Evolutionary conservation across 495 filamentous ascomycete species (phyloP).

Genomic region (Daldinia loculata): DNA sequence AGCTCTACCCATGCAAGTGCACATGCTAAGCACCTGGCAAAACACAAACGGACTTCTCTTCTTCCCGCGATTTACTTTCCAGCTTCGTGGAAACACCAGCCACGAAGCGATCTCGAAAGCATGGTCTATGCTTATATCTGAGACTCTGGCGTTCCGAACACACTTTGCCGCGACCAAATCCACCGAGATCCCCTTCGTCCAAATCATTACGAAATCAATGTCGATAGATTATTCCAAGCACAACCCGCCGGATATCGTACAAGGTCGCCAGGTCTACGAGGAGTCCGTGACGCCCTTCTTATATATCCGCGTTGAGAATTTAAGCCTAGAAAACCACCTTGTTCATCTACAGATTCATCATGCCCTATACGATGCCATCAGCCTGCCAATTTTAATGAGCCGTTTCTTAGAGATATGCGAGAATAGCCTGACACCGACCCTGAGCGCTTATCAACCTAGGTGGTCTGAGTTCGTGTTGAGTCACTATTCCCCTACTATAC

Average conservation of each 20-base stretch:
- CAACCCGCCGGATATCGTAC: slow-evolving; percentile 18
- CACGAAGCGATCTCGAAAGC: slow-evolving; percentile 52
- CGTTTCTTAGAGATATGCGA: slow-evolving; percentile 43
- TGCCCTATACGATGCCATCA: slow-evolving; percentile 80
- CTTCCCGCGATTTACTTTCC: slow-evolving; percentile 70
- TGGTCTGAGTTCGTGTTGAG: slow-evolving; percentile 40
- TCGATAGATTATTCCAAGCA: slow-evolving; percentile 12
- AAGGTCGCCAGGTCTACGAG: slow-evolving; percentile 23
- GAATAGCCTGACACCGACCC: neutral
- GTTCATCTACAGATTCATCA: slow-evolving; percentile 70
- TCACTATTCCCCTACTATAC: slow-evolving; percentile 16
- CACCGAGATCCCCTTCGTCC: slow-evolving; percentile 59
- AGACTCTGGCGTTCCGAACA: slow-evolving; percentile 69
- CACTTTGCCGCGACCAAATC: slow-evolving; percentile 61
- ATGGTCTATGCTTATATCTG: slow-evolving; percentile 64
- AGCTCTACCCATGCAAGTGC: slow-evolving; percentile 74
- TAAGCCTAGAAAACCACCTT: slow-evolving; percentile 26
- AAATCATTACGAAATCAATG: slow-evolving; percentile 54
- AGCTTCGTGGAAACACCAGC: slow-evolving; percentile 48
- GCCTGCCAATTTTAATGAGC: slow-evolving; percentile 62
- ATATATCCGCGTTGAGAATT: slow-evolving; percentile 15
- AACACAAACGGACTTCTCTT: slow-evolving; percentile 68
- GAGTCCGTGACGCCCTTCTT: slow-evolving; percentile 26
- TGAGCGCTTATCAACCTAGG: neutral
- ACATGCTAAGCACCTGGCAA: slow-evolving; percentile 74